These are phyloP conservation scores for Acanthamoeba quina DNA, from an alignment of 208 protist genomes.

Conservation along the genomic window DNA sequence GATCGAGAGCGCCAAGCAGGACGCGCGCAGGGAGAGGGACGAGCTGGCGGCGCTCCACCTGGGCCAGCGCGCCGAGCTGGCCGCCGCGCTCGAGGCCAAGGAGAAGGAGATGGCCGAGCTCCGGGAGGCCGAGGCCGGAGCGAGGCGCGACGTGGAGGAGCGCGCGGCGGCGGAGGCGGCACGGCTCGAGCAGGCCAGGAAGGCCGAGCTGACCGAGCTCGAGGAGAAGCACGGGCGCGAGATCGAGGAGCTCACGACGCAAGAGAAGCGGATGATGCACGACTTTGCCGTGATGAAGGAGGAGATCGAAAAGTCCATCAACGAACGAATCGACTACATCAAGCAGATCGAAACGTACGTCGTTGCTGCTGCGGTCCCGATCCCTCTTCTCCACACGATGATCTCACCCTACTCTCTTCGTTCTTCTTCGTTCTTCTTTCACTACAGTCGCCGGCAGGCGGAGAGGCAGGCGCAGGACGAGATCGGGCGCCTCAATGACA, in stretches of 20 bases:
- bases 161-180: background rate
- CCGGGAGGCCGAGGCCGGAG: background rate
- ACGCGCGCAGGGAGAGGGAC: background rate
- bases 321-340: constrained; percentile 38
- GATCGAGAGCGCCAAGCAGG: background rate
- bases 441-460: background rate
- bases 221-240: constrained; percentile 42
- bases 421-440: background rate
- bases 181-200: too few species aligned
- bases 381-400: background rate
- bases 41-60: background rate
- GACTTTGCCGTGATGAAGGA: background rate
- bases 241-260: constrained; percentile 56
- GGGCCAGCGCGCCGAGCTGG: background rate
- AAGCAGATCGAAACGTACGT: constrained; percentile 50
- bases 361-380: too few species aligned
- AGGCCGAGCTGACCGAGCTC: background rate
- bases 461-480: constrained; percentile 5
- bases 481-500: background rate
- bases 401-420: background rate
- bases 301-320: constrained; percentile 15
- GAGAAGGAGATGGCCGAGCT: background rate
- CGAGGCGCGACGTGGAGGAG: constrained; percentile 8
- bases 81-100: background rate
- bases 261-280: background rate